Conservation (phyloP, 148 eudicot genomes). For the Dianthus caryophyllus region DNA sequence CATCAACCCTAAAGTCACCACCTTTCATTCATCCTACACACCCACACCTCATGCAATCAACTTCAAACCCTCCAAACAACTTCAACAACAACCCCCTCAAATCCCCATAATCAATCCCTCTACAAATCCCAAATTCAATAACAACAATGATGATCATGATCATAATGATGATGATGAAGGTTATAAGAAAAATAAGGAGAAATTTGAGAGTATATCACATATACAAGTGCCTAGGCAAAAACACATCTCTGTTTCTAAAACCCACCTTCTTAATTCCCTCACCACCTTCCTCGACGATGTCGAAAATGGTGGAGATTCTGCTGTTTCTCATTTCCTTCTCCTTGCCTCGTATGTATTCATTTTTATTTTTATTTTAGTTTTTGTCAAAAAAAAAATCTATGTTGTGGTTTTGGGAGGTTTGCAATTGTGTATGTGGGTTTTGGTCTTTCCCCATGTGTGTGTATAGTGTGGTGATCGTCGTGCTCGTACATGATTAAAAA, state of each 20-base stretch:
- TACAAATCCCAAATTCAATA: neutral
- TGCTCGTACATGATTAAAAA: too few species aligned
- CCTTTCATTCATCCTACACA: neutral
- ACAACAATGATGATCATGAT: neutral
- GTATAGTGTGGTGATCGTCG: too few species aligned
- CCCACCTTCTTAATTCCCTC: constrained; percentile 57
- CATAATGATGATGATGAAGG: constrained; percentile 3
- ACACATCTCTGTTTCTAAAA: constrained; percentile 57
- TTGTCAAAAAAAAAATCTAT: too few species aligned
- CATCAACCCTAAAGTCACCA: neutral
- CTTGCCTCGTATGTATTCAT: constrained; percentile 40
- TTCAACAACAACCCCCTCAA: neutral
- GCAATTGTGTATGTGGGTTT: too few species aligned
- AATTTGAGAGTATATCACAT: constrained; percentile 20
- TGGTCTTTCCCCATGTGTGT: too few species aligned
- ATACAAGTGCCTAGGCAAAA: constrained; percentile 71
- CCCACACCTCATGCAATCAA: constrained; percentile 8
- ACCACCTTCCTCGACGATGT: constrained; percentile 27
- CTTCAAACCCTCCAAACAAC: constrained; percentile 1
- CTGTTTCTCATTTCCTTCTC: constrained; percentile 39
- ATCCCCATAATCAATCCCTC: neutral
- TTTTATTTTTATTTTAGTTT: neutral
- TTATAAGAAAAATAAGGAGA: neutral
- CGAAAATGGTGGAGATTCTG: constrained; percentile 16
- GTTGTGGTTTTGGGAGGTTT: neutral